These are phyloP conservation scores for Colletotrichum sp. DNA, from an alignment of 2,329 filamentous ascomycete genomes.

Conservation along the genomic window DNA sequence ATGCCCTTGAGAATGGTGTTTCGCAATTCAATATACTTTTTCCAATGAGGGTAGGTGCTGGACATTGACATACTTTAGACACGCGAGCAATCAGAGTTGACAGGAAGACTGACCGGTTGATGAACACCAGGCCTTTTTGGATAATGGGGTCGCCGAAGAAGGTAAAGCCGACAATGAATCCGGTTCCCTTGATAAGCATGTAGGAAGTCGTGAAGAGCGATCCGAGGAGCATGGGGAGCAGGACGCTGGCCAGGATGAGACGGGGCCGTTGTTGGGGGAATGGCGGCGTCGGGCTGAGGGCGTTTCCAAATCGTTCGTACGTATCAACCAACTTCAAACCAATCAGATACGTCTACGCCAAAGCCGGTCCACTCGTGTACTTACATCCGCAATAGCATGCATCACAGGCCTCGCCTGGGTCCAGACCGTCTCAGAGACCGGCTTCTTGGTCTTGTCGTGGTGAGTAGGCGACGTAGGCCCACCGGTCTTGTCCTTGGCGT, in stretches of 20 bases:
- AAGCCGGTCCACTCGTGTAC: neutral
- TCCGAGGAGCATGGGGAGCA: slow-evolving; percentile 56
- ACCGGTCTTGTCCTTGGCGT: slow-evolving; percentile 44
- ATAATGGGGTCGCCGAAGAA: slow-evolving; percentile 85
- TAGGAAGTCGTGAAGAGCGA: slow-evolving; percentile 63
- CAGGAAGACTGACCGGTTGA: slow-evolving; percentile 54
- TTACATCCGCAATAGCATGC: slow-evolving; percentile 54
- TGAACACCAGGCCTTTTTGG: slow-evolving; percentile 58
- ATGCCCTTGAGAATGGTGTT: slow-evolving; percentile 82
- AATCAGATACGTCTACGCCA: neutral
- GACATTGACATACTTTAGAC: slow-evolving; percentile 32
- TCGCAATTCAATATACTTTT: slow-evolving; percentile 74
- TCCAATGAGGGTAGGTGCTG: slow-evolving; percentile 69
- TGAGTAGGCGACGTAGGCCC: slow-evolving; percentile 54
- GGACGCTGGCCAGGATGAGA: slow-evolving; percentile 56
- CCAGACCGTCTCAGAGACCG: slow-evolving; percentile 80
- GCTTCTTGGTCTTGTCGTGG: slow-evolving; percentile 80
- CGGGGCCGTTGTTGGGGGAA: slow-evolving; percentile 61
- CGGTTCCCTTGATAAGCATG: slow-evolving; percentile 67
- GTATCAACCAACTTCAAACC: slow-evolving; percentile 43
- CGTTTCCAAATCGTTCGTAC: slow-evolving; percentile 58
- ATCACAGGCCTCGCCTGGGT: slow-evolving; percentile 76
- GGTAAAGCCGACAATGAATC: slow-evolving; percentile 72
- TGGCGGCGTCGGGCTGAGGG: slow-evolving; percentile 67
- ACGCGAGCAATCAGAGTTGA: slow-evolving; percentile 16